Conservation (phyloP, 441 rosid species). For the Populus tomentosa region DNA sequence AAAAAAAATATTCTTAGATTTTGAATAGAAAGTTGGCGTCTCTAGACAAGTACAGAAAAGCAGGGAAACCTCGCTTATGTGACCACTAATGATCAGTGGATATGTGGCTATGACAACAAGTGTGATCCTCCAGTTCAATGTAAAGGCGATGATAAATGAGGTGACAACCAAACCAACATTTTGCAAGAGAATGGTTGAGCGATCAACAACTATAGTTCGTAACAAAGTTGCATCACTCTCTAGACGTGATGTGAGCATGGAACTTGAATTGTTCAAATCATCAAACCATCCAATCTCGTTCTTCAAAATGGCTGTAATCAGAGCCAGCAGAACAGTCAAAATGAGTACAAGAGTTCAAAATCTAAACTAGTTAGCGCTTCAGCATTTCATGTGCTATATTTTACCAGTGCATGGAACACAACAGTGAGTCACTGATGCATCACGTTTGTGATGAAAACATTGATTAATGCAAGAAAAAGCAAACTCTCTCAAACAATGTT, state of each 20-base stretch:
- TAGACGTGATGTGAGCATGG: conserved; percentile 74
- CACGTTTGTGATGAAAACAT: background rate
- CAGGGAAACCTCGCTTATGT: conserved; percentile 77
- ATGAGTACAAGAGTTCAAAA: too few relatives aligned
- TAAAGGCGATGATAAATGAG: conserved; percentile 69
- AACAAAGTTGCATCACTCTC: conserved; percentile 75
- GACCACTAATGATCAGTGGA: conserved; percentile 82
- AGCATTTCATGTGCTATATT: background rate
- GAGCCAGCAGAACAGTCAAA: background rate
- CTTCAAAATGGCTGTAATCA: conserved; percentile 63
- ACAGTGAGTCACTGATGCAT: background rate
- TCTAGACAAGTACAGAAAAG: background rate
- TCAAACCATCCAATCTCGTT: conserved; percentile 98
- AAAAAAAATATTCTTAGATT: conserved; percentile 2
- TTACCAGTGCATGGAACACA: too few relatives aligned
- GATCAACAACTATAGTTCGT: conserved; percentile 65
- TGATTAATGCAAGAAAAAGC: too few relatives aligned
- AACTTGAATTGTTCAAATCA: conserved; percentile 62
- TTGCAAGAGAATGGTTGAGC: conserved; percentile 69
- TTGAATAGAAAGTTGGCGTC: background rate
- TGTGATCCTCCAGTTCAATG: conserved; percentile 86
- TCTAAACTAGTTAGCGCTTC: background rate
- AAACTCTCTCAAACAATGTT: too few relatives aligned
- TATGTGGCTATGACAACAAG: conserved; percentile 75
- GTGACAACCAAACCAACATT: conserved; percentile 67